phyloP scores from a whole-genome alignment of 257 asterid genomes.

The Penstemon eatonii region DNA sequence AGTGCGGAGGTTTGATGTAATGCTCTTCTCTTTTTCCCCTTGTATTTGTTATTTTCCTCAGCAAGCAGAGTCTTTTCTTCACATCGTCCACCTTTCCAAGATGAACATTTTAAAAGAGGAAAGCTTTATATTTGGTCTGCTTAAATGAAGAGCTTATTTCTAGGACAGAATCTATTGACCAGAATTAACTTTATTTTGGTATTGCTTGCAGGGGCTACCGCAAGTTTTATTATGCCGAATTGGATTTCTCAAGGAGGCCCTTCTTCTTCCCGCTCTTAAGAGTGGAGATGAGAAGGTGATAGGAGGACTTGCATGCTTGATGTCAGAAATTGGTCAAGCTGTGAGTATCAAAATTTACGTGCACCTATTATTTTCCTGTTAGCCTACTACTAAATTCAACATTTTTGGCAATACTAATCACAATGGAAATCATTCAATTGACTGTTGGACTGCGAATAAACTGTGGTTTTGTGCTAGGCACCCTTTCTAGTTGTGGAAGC shows the following conservation, averaged over 20 bases:
- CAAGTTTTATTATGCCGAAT: conserved; percentile 68
- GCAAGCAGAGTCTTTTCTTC: conserved; percentile 2
- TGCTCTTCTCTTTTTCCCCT: background rate
- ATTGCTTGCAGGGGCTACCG: conserved; percentile 64
- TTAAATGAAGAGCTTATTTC: conserved; percentile 24
- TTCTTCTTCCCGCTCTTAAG: conserved; percentile 77
- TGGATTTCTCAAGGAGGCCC: conserved; percentile 73
- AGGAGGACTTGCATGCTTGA: conserved; percentile 78
- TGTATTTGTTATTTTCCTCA: background rate
- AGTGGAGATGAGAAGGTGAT: conserved; percentile 75
- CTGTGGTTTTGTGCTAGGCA: conserved; percentile 51
- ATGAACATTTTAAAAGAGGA: conserved; percentile 11
- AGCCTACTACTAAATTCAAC: conserved; percentile 9
- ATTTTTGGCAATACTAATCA: conserved; percentile 12
- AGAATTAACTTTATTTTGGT: conserved; percentile 22
- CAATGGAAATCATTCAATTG: conserved; percentile 2
- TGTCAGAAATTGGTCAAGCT: conserved; percentile 94
- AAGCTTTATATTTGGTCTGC: conserved; percentile 1
- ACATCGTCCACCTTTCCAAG: background rate
- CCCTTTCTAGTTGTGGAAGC: conserved; percentile 73
- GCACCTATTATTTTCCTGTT: conserved; percentile 10
- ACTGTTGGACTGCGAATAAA: conserved; percentile 11
- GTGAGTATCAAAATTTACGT: conserved; percentile 49
- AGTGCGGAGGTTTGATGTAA: background rate
- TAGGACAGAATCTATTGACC: conserved; percentile 4